Evolutionary conservation across 495 filamentous ascomycete species (phyloP).

Genomic region (Penicillium crystallinum): DNA sequence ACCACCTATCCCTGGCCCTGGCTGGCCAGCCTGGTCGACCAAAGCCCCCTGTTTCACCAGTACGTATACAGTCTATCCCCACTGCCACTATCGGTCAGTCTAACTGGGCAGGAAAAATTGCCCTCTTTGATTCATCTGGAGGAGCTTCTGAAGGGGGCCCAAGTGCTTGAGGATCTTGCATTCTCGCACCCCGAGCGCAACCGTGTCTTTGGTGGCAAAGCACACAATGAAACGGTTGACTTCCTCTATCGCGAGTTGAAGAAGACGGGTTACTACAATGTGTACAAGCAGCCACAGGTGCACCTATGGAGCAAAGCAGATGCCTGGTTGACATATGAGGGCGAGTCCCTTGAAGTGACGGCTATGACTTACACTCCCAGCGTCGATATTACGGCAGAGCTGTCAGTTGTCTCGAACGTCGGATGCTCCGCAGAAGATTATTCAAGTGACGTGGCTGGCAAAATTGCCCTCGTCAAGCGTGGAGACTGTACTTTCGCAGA

Average conservation of each 20-base stretch:
- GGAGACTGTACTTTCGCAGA: conserved; percentile 56
- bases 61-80: conserved; percentile 1
- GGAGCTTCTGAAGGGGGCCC: conserved; percentile 33
- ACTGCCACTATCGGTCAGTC: neutral
- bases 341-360: conserved; percentile 16
- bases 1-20: conserved; percentile 4
- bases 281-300: conserved; percentile 54
- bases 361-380: conserved; percentile 45
- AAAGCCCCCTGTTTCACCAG: conserved; percentile 13
- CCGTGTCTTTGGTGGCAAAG: conserved; percentile 54
- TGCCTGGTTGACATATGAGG: conserved; percentile 25
- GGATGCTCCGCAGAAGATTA: conserved; percentile 56
- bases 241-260: conserved; percentile 52
- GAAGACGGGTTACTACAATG: conserved; percentile 52
- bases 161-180: conserved; percentile 42
- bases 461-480: conserved; percentile 58
- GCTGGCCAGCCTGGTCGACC: neutral
- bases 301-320: conserved; percentile 30
- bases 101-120: conserved; percentile 10
- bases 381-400: conserved; percentile 39
- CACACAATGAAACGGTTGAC: conserved; percentile 60
- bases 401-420: conserved; percentile 48
- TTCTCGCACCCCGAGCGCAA: conserved; percentile 44
- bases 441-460: conserved; percentile 48
- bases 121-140: conserved; percentile 15